A percentile compares a stretch with the other conserved stretches of the same genome.
Evolutionary conservation across 2,329 filamentous ascomycete species (phyloP).

Genomic region (Colletotrichum tanaceti): DNA sequence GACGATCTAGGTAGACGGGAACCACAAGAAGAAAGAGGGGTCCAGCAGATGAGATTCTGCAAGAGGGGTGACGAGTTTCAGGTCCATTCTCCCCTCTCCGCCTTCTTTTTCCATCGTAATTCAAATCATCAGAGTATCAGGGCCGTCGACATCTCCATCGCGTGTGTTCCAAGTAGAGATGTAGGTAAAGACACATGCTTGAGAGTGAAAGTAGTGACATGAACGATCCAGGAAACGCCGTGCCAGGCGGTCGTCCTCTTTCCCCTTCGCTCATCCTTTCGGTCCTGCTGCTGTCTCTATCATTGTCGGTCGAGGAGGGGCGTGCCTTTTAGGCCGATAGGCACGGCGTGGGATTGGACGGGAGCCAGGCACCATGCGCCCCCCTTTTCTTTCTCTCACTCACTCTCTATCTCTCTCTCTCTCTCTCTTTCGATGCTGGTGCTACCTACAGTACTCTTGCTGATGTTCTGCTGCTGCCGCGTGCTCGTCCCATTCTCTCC

Average conservation of each 20-base stretch:
- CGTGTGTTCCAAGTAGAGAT: conserved; percentile 3
- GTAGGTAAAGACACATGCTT: background rate
- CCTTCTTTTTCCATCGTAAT: background rate
- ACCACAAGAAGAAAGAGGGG: background rate
- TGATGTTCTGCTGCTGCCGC: background rate
- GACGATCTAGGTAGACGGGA: conserved; percentile 12
- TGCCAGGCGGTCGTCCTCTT: background rate
- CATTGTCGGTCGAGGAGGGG: too few species aligned
- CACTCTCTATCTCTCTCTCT: too few species aligned
- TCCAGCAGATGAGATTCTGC: background rate
- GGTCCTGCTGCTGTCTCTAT: background rate
- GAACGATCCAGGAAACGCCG: background rate
- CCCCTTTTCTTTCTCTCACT: background rate
- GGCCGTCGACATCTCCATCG: background rate
- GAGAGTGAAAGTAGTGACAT: background rate
- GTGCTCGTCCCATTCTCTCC: background rate
- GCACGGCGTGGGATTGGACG: background rate
- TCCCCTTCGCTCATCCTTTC: background rate
- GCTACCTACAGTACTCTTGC: background rate
- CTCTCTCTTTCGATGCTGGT: too few species aligned
- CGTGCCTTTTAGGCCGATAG: background rate
- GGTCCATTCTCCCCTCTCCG: background rate
- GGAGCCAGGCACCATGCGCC: background rate
- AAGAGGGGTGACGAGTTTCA: conserved; percentile 6
- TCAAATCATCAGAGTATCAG: background rate